Base-by-base conservation (phyloP, 2,329 filamentous ascomycete species). In the Alternaria angustiovoidea region DNA sequence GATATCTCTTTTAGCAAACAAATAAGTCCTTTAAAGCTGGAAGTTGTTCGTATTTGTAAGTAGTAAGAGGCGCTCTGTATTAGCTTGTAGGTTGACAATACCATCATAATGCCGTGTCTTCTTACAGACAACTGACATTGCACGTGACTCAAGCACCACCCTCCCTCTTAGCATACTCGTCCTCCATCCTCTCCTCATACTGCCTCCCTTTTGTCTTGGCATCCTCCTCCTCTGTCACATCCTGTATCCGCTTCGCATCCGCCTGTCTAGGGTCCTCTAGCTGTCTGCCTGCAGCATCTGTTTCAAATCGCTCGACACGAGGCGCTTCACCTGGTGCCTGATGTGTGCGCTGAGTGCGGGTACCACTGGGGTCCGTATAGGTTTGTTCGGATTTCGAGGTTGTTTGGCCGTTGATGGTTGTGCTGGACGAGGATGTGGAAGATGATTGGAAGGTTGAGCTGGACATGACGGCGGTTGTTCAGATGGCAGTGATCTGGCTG, bases 121-220 rank as follows among this genome's bases (percentile, higher is more conserved):
- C 38, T 11, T 12, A 20, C 7, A 41, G 14, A 39, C 39, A 6
- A 11, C 3, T 22, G 9, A 22, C 18, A 42, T 42, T 8, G 11
- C 3, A 8, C 28, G 16, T 36, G 5, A 20, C 32, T 43, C 66
- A 81, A 42, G 79, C 79, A 44, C 79, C 79, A 9, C 80, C 79
- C 65, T 81, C 79, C 28, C 78, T 69, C 75, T 81, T 81, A 2
- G 79, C 80, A 68, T 81, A 81, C 62, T 81, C 80, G 1, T 80
- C 79, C 66, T 81, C 78, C 63, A 81, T 81, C 22, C 69, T 71
- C 67, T 81, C 76, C 59, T 77, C 75, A 62, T 79, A 81, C 54
- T 76, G 43, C 64, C 71, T 76, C 58, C 78, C 78, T 39, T 72
- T 75, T 2, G 70, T 69, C 47, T 78, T 75, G 1, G 55, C 44